Conservation (phyloP, 371 early-diverging fungal genomes). For the Chytridiales sp. region DNA sequence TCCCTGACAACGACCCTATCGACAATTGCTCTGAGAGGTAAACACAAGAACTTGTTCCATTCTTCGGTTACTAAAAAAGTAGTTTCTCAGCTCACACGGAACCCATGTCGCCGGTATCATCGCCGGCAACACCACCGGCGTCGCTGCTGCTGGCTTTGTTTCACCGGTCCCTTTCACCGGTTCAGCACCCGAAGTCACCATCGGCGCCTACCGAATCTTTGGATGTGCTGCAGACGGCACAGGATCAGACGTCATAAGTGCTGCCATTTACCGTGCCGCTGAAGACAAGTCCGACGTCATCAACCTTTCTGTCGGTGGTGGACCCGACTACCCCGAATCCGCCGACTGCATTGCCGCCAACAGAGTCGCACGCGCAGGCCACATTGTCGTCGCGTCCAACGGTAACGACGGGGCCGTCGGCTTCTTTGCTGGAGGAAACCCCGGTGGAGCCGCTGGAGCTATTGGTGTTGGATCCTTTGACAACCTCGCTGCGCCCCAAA, state of each 20-base stretch:
- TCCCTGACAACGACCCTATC: conserved; percentile 55
- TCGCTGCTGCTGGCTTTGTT: conserved; percentile 4
- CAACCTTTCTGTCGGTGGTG: conserved; percentile 66
- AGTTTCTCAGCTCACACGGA: conserved; percentile 54
- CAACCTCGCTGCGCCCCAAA: not conserved
- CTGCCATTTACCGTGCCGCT: conserved; percentile 42
- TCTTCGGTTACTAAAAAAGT: not conserved
- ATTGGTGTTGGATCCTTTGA: conserved; percentile 16
- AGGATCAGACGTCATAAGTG: not conserved
- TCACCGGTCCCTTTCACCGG: conserved; percentile 31
- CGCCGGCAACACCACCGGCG: conserved; percentile 37
- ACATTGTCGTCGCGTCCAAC: conserved; percentile 40
- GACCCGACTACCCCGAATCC: conserved; percentile 49
- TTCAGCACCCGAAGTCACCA: conserved; percentile 39
- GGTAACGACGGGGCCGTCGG: conserved; percentile 76
- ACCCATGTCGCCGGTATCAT: conserved; percentile 65
- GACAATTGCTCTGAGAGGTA: conserved; percentile 48
- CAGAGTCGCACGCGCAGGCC: conserved; percentile 3
- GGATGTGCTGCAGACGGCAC: not conserved
- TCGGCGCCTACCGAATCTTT: conserved; percentile 49
- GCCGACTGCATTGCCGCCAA: conserved; percentile 15
- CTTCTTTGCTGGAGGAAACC: conserved; percentile 54
- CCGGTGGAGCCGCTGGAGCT: conserved; percentile 13
- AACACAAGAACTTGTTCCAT: too few relatives aligned
- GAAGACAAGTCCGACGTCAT: conserved; percentile 56